Evolutionary conservation across 305 asterid species (phyloP).

Genomic region (Solanum chacoense): DNA sequence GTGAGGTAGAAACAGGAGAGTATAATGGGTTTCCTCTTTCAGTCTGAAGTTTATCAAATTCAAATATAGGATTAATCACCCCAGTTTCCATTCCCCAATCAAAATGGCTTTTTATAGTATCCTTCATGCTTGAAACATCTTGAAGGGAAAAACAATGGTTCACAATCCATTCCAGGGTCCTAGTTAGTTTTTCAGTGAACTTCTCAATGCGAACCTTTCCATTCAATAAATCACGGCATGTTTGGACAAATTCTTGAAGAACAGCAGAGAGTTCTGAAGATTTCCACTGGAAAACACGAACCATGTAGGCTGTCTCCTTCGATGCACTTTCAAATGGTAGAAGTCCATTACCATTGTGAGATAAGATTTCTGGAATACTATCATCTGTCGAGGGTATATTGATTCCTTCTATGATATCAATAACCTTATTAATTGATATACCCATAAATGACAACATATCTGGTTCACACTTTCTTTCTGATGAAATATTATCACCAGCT

Average conservation of each 20-base stretch:
- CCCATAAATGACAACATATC: slow-evolving; percentile 25
- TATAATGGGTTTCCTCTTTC: slow-evolving; percentile 10
- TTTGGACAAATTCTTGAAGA: slow-evolving; percentile 47
- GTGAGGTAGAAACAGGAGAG: slow-evolving; percentile 16
- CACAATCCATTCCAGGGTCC: slow-evolving; percentile 71
- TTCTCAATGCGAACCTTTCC: slow-evolving; percentile 38
- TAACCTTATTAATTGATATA: slow-evolving; percentile 39
- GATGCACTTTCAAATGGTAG: slow-evolving; percentile 23
- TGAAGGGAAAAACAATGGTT: slow-evolving; percentile 85
- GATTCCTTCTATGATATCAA: slow-evolving; percentile 76
- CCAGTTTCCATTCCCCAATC: slow-evolving; percentile 60
- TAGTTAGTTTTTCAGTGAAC: slow-evolving; percentile 43
- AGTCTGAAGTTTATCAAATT: slow-evolving; percentile 18
- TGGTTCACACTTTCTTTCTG: slow-evolving; percentile 17
- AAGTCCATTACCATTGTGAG: slow-evolving; percentile 19
- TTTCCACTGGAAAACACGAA: slow-evolving; percentile 81
- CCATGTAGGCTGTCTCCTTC: slow-evolving; percentile 40
- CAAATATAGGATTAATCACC: slow-evolving; percentile 21
- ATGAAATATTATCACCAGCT: slow-evolving; percentile 12
- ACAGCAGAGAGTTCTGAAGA: slow-evolving; percentile 44
- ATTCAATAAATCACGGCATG: slow-evolving; percentile 48
- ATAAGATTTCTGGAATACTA: slow-evolving; percentile 15
- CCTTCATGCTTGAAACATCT: slow-evolving; percentile 76
- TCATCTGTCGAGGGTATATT: slow-evolving; percentile 27
- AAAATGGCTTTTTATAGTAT: slow-evolving; percentile 42